Percentiles rank a stretch among this genome's conserved stretches.
These are phyloP conservation scores for Chaetomiaceae sp. DNA, from an alignment of 2,329 filamentous ascomycete genomes.

Conservation along the genomic window DNA sequence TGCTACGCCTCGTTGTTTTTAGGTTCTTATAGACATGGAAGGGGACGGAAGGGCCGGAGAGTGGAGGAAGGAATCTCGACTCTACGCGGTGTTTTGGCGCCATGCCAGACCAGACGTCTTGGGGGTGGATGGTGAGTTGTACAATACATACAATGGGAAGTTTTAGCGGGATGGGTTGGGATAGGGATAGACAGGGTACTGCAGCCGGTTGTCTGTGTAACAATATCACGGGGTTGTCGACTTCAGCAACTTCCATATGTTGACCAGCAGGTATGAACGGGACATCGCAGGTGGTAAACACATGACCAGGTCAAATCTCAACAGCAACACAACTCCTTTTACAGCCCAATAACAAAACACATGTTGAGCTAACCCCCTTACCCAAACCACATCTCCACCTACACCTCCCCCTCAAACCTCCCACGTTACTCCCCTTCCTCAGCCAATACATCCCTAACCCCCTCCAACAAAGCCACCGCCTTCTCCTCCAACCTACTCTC, in stretches of 20 bases:
- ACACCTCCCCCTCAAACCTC: too few species aligned
- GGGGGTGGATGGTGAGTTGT: too few species aligned
- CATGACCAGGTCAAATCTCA: not conserved
- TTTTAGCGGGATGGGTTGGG: not conserved
- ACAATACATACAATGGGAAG: not conserved
- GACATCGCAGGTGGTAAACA: not conserved
- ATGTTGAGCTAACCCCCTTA: not conserved
- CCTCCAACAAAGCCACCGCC: constrained; percentile 64
- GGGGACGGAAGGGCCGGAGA: too few species aligned
- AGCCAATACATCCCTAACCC: constrained; percentile 51
- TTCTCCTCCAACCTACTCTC: constrained; percentile 72
- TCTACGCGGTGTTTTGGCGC: too few species aligned
- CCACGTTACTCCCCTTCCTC: constrained; percentile 34
- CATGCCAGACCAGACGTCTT: too few species aligned
- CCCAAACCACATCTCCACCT: not conserved
- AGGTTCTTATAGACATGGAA: too few species aligned
- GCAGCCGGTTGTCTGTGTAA: not conserved
- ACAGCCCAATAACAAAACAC: not conserved
- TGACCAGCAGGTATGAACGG: not conserved
- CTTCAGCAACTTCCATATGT: not conserved
- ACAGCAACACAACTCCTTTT: not conserved
- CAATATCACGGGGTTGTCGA: not conserved
- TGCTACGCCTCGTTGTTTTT: too few species aligned
- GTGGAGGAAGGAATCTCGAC: not conserved
- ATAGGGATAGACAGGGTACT: constrained; percentile 4